A percentile compares a stretch with the other conserved stretches of the same genome.
Conservation (phyloP, 345 rosid species). For the Populus davidiana region DNA sequence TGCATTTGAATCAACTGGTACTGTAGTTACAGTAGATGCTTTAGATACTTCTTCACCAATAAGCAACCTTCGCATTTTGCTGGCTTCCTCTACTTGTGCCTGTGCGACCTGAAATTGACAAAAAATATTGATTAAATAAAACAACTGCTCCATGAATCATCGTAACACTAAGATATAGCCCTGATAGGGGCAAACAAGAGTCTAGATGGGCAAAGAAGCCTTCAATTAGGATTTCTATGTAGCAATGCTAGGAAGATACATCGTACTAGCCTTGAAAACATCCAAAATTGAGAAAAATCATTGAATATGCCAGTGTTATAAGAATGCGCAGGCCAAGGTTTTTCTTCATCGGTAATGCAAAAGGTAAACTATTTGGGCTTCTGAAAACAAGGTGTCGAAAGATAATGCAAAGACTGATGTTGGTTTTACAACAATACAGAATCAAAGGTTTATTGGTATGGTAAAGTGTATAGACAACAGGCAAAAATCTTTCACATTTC, state of each 20-base stretch:
- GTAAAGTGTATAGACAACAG: neutral
- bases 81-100: slow-evolving; percentile 70
- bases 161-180: neutral
- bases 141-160: neutral
- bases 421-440: neutral
- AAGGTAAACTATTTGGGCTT: neutral
- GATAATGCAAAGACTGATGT: neutral
- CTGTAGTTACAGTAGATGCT: slow-evolving; percentile 26
- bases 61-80: slow-evolving; percentile 62
- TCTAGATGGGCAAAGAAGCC: neutral
- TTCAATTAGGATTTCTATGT: neutral
- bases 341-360: neutral
- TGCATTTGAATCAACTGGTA: slow-evolving; percentile 29
- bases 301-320: neutral
- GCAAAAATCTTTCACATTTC: neutral
- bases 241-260: neutral
- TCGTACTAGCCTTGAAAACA: neutral
- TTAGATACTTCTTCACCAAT: slow-evolving; percentile 40
- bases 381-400: neutral
- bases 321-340: neutral
- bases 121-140: neutral
- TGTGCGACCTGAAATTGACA: slow-evolving; percentile 60
- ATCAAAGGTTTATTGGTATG: neutral
- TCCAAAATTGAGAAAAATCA: neutral
- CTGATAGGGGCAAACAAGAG: neutral